These are phyloP conservation scores for Boletellus ananas DNA, from an alignment of 768 basidiomycete genomes.

Conservation along the genomic window DNA sequence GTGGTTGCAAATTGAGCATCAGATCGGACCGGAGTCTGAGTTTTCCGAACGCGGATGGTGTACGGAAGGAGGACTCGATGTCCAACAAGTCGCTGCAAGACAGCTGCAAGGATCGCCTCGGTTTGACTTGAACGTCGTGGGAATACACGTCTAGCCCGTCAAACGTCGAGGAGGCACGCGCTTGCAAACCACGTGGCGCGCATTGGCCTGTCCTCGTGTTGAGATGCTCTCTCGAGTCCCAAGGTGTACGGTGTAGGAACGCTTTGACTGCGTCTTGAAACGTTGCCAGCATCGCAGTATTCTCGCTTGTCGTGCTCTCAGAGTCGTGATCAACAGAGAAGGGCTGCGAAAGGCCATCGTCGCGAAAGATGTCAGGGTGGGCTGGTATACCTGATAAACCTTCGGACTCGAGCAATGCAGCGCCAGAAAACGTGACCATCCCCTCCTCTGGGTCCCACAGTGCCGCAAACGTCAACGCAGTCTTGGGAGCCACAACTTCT, in stretches of 20 bases:
- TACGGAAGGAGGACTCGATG: constrained; percentile 13
- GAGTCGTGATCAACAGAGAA: constrained; percentile 13
- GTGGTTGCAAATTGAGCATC: constrained; percentile 16
- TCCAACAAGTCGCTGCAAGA: constrained; percentile 23
- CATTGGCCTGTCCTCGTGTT: constrained; percentile 7
- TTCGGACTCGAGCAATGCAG: constrained; percentile 39
- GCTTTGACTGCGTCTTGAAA: constrained; percentile 31
- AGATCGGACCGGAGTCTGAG: constrained; percentile 19
- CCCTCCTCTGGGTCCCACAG: constrained; percentile 58
- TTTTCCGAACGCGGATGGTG: constrained; percentile 11
- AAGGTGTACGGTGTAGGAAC: constrained; percentile 24
- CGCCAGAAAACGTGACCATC: constrained; percentile 54
- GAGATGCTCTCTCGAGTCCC: constrained; percentile 20
- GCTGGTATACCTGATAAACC: constrained; percentile 4
- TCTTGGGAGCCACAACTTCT: constrained; percentile 51
- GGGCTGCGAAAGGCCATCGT: constrained; percentile 14
- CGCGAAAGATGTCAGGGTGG: constrained; percentile 14
- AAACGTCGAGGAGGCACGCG: constrained; percentile 30
- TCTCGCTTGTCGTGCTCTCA: constrained; percentile 16
- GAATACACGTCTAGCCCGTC: constrained; percentile 31
- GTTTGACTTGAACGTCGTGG: constrained; percentile 19
- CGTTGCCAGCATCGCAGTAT: constrained; percentile 18
- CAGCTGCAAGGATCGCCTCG: constrained; percentile 17
- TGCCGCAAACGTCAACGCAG: constrained; percentile 56
- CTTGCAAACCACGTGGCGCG: constrained; percentile 8